phyloP scores from a whole-genome alignment of 1,284 basidiomycete genomes.

The Neonothopanus nambi region DNA sequence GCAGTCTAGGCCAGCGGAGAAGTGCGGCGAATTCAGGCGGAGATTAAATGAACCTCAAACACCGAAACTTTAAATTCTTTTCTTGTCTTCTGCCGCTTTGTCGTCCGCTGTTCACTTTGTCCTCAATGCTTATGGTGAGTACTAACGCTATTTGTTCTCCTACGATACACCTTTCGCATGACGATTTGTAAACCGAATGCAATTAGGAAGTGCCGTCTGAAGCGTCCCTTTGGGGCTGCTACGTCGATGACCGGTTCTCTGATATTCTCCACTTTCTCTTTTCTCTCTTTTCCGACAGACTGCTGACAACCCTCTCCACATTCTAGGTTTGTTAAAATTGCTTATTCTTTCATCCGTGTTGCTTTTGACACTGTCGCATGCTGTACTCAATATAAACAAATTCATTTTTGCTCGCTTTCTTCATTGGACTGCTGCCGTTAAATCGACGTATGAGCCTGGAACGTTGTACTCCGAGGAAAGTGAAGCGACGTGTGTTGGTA shows the following conservation, averaged over 20 bases:
- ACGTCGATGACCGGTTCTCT: constrained; percentile 65
- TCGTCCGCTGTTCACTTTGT: background rate
- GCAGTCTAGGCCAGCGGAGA: no score
- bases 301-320: background rate
- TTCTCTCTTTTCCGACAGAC: constrained; percentile 17
- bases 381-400: no score
- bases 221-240: constrained; percentile 33
- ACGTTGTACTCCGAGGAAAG: no score
- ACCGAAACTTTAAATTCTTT: background rate
- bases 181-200: constrained; percentile 54
- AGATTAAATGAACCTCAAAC: no score
- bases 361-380: no score
- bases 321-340: background rate
- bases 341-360: no score
- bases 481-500: no score
- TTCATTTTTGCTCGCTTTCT: no score
- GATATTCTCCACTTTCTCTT: constrained; percentile 28
- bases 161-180: constrained; percentile 27
- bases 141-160: background rate
- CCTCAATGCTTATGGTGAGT: background rate
- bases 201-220: constrained; percentile 72
- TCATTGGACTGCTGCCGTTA: no score
- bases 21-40: no score
- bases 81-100: background rate
- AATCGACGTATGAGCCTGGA: no score